A percentile compares a stretch with the other conserved stretches of the same genome.
Evolutionary conservation across 2,329 filamentous ascomycete species (phyloP).

Genomic region (Aaosphaeria arxii): DNA sequence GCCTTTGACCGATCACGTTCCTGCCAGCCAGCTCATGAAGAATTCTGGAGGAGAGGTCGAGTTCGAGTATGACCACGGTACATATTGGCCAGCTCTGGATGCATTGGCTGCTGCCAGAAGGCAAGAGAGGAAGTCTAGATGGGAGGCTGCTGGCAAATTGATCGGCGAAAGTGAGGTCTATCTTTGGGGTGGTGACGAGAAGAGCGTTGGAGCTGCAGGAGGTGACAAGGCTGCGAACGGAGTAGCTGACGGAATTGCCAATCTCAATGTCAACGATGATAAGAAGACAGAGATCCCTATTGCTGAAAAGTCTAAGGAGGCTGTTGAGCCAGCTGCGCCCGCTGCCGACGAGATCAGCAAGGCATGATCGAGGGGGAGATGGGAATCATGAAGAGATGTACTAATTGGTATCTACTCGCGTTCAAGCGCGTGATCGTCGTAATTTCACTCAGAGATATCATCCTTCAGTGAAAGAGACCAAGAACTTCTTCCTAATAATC

Average conservation of each 20-base stretch:
- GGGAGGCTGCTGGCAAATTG: constrained; percentile 74
- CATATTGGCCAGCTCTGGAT: constrained; percentile 86
- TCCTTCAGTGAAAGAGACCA: too few relatives aligned
- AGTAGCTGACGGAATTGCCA: constrained; percentile 11
- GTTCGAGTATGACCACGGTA: constrained; percentile 85
- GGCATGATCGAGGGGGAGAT: too few relatives aligned
- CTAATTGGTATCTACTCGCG: too few relatives aligned
- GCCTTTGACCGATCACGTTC: constrained; percentile 78
- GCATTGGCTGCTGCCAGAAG: constrained; percentile 66
- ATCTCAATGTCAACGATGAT: constrained; percentile 19
- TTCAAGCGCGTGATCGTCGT: too few relatives aligned
- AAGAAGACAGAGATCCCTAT: neutral
- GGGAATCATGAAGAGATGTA: too few relatives aligned
- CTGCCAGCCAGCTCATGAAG: constrained; percentile 76
- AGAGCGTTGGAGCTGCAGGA: constrained; percentile 1
- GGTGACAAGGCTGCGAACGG: neutral
- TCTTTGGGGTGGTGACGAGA: constrained; percentile 64
- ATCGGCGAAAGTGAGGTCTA: constrained; percentile 88
- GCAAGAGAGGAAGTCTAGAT: constrained; percentile 63
- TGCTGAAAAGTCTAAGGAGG: neutral
- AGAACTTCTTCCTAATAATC: too few relatives aligned
- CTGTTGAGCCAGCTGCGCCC: neutral
- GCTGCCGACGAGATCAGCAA: neutral
- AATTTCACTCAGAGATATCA: too few relatives aligned
- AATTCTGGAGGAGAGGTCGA: constrained; percentile 74